A percentile compares a stretch with the other conserved stretches of the same genome.
phyloP scores from a whole-genome alignment of 495 filamentous ascomycete species.

The Cercophora scortea region DNA sequence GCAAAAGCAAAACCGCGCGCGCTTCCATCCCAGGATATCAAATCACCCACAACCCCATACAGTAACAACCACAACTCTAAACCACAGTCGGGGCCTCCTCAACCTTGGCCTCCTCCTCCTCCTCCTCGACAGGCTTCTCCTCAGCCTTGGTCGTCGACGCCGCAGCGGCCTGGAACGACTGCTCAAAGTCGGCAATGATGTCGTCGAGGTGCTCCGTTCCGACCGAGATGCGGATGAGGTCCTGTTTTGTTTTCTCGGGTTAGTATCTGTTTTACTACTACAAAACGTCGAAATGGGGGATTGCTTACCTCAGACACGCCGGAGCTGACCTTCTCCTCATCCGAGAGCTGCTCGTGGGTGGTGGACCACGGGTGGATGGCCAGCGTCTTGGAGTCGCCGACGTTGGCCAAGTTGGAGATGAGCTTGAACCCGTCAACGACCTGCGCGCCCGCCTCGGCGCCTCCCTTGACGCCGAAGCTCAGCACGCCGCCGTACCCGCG shows the following conservation, averaged over 20 bases:
- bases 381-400: constrained; percentile 78
- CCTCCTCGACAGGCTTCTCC: constrained; percentile 9
- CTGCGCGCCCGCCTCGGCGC: constrained; percentile 68
- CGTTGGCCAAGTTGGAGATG: constrained; percentile 83
- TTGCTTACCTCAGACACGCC: constrained; percentile 67
- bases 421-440: constrained; percentile 94
- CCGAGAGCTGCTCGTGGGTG: constrained; percentile 87
- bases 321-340: constrained; percentile 71
- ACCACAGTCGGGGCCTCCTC: constrained; percentile 32
- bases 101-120: constrained; percentile 18
- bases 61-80: constrained; percentile 12
- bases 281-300: not conserved
- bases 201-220: constrained; percentile 98
- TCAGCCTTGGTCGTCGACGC: constrained; percentile 22
- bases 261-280: not conserved
- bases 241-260: constrained; percentile 23
- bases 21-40: not conserved
- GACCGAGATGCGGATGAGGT: constrained; percentile 93
- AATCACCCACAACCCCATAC: not conserved
- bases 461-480: constrained; percentile 89
- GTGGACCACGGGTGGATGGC: constrained; percentile 96
- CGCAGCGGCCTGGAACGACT: constrained; percentile 63
- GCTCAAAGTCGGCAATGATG: constrained; percentile 93
- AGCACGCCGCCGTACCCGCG: constrained; percentile 88
- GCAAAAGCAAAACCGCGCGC: not conserved